Evolutionary conservation across 2,329 filamentous ascomycete genomes (phyloP).

Genomic region (Pezicula rhizophila): DNA sequence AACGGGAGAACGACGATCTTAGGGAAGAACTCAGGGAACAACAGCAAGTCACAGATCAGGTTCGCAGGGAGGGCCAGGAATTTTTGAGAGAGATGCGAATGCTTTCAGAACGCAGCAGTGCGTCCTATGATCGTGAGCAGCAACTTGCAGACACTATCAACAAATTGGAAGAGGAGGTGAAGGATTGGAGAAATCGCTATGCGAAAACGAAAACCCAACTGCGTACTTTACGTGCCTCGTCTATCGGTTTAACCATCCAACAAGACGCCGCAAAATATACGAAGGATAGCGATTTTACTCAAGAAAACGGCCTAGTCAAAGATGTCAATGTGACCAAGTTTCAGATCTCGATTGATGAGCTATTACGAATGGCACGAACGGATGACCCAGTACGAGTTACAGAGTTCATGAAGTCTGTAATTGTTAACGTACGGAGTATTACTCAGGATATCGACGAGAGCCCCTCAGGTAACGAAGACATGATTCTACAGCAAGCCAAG

Average conservation of each 20-base stretch:
- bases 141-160: constrained; percentile 70
- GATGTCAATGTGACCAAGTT: constrained; percentile 93
- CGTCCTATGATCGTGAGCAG: constrained; percentile 76
- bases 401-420: constrained; percentile 80
- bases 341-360: constrained; percentile 88
- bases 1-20: constrained; percentile 64
- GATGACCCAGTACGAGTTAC: constrained; percentile 71
- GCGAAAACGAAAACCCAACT: constrained; percentile 83
- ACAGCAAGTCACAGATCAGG: constrained; percentile 78
- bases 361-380: constrained; percentile 69
- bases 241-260: constrained; percentile 64
- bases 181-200: constrained; percentile 87
- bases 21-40: constrained; percentile 64
- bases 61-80: constrained; percentile 73
- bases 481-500: constrained; percentile 55
- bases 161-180: constrained; percentile 73
- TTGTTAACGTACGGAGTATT: constrained; percentile 76
- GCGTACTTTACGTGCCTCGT: constrained; percentile 73
- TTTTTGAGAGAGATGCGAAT: constrained; percentile 86
- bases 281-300: constrained; percentile 60
- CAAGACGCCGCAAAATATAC: constrained; percentile 64
- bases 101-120: constrained; percentile 73
- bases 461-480: constrained; percentile 41
- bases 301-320: constrained; percentile 72
- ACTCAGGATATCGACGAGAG: constrained; percentile 70